These are phyloP conservation scores for Clonostachys sp. DNA, from an alignment of 2,329 filamentous ascomycete species.

Conservation along the genomic window DNA sequence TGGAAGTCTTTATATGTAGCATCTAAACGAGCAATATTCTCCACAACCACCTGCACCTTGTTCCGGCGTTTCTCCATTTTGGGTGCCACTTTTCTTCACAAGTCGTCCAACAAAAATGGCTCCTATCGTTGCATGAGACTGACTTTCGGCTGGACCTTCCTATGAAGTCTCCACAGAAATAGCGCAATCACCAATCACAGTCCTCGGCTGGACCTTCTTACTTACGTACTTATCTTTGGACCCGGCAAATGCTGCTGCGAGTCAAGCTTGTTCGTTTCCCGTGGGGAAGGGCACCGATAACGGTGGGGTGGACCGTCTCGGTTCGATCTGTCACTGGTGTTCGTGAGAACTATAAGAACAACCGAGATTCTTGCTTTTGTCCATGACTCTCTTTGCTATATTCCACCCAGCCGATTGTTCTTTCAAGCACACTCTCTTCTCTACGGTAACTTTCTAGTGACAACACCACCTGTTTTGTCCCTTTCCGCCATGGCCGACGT, in stretches of 20 bases:
- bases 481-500: slow-evolving; percentile 11
- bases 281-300: background rate
- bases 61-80: too few relatives aligned
- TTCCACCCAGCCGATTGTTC: too few relatives aligned
- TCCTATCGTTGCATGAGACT: background rate
- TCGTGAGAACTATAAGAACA: background rate
- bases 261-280: background rate
- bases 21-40: too few relatives aligned
- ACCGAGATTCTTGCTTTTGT: too few relatives aligned
- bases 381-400: too few relatives aligned
- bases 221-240: background rate
- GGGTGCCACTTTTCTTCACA: too few relatives aligned
- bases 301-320: background rate
- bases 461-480: too few relatives aligned
- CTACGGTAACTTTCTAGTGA: too few relatives aligned
- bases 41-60: too few relatives aligned
- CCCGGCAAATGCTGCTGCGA: background rate
- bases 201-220: background rate
- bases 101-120: too few relatives aligned
- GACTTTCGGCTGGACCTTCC: background rate
- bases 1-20: too few relatives aligned
- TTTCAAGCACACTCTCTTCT: too few relatives aligned
- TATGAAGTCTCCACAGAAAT: background rate
- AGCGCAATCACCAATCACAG: background rate
- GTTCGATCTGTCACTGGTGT: background rate